Evolutionary conservation across 768 basidiomycete genomes (phyloP).

Genomic region (Hemileccinum rubropunctum): DNA sequence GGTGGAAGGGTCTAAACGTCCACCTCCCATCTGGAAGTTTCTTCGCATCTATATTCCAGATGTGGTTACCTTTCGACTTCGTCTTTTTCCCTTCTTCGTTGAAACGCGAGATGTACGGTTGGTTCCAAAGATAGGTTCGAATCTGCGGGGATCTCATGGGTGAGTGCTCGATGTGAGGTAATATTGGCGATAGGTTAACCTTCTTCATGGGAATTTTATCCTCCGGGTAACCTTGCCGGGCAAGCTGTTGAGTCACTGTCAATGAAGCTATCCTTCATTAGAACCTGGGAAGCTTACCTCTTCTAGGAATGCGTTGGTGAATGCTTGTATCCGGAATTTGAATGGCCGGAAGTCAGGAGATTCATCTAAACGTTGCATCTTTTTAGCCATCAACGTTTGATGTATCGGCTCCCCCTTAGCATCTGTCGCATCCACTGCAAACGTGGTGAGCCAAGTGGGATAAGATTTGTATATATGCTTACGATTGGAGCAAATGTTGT

Average conservation of each 20-base stretch:
- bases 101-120: conserved; percentile 91
- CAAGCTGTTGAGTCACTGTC: conserved; percentile 50
- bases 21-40: conserved; percentile 73
- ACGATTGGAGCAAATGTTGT: conserved; percentile 87
- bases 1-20: conserved; percentile 86
- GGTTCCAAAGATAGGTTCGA: conserved; percentile 94
- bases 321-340: conserved; percentile 98
- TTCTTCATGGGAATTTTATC: conserved; percentile 98
- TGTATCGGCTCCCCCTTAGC: conserved; percentile 96
- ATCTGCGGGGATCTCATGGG: conserved; percentile 49
- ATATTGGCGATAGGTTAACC: conserved; percentile 42
- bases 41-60: conserved; percentile 98
- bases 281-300: conserved; percentile 49
- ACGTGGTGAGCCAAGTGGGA: conserved; percentile 14
- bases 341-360: conserved; percentile 96
- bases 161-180: conserved; percentile 8
- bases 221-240: conserved; percentile 82
- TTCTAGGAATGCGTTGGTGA: conserved; percentile 93
- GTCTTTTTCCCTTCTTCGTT: conserved; percentile 99
- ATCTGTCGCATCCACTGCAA: conserved; percentile 86
- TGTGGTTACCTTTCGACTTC: conserved; percentile 98
- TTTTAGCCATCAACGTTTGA: conserved; percentile 98
- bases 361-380: conserved; percentile 97
- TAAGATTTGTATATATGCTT: conserved; percentile 33
- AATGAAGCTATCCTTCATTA: conserved; percentile 2